Percentiles rank a stretch among this genome's conserved stretches.
These are phyloP conservation scores for Digitaria exilis DNA, from an alignment of 202 grass and related monocot genomes.

Conservation along the genomic window DNA sequence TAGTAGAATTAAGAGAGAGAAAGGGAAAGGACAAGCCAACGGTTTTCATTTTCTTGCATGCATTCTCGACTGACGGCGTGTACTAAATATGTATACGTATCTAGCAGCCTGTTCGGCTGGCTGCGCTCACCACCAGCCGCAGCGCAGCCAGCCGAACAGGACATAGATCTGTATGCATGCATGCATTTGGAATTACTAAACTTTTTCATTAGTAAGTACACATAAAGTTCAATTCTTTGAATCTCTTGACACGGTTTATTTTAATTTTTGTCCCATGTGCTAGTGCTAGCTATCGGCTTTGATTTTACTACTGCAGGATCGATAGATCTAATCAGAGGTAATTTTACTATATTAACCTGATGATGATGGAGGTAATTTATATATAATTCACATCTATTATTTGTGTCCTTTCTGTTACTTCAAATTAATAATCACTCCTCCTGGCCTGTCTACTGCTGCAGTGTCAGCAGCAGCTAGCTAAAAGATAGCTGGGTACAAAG, in stretches of 20 bases:
- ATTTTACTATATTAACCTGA: slow-evolving; percentile 5
- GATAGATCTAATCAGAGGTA: background rate
- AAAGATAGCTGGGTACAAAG: background rate
- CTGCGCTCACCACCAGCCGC: too few species aligned
- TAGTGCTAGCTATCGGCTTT: background rate
- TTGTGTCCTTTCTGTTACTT: background rate
- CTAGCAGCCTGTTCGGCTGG: too few species aligned
- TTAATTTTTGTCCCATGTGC: slow-evolving; percentile 29
- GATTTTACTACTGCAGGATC: slow-evolving; percentile 10
- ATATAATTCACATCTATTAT: slow-evolving; percentile 14
- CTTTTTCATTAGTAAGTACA: background rate
- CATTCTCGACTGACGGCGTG: background rate
- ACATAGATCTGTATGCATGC: too few species aligned
- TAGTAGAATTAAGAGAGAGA: slow-evolving; percentile 15
- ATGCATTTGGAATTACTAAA: background rate
- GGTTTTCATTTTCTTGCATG: background rate
- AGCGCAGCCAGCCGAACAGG: too few species aligned
- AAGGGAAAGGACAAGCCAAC: slow-evolving; percentile 21
- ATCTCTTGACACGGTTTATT: background rate
- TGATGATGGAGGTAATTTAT: too few species aligned
- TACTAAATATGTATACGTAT: too few species aligned
- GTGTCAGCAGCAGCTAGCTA: background rate
- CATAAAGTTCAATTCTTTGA: background rate
- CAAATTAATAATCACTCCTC: background rate
- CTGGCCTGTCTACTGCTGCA: background rate